A percentile compares a stretch with the other conserved stretches of the same genome.
phyloP scores from a whole-genome alignment of 805 yeast species.

The Pichia nanzhaoensis region DNA sequence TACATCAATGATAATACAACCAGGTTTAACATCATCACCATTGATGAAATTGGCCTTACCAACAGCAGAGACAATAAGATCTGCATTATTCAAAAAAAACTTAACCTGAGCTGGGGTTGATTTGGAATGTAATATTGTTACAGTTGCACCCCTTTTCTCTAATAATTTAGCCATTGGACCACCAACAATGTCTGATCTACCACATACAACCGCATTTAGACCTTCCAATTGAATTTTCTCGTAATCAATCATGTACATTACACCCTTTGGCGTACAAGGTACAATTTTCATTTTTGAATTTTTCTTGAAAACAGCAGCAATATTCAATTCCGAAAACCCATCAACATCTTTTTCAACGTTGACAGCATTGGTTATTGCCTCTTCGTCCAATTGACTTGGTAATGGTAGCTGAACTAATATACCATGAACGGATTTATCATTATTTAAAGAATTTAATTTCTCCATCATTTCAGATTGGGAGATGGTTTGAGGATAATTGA shows the following conservation, averaged over 20 bases:
- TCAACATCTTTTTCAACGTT: slow-evolving; percentile 83
- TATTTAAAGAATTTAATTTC: slow-evolving; percentile 57
- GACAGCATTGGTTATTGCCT: slow-evolving; percentile 75
- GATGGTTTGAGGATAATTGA: slow-evolving; percentile 57
- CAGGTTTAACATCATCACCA: slow-evolving; percentile 83
- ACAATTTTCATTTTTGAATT: slow-evolving; percentile 77
- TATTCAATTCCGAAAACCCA: slow-evolving; percentile 84
- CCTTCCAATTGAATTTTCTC: slow-evolving; percentile 68
- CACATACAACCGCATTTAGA: slow-evolving; percentile 81
- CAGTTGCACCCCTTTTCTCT: slow-evolving; percentile 77
- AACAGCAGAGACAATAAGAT: slow-evolving; percentile 85
- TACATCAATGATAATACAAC: slow-evolving; percentile 84
- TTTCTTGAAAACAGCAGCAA: slow-evolving; percentile 84
- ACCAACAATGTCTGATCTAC: slow-evolving; percentile 95
- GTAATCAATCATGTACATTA: slow-evolving; percentile 69
- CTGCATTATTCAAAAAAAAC: slow-evolving; percentile 56
- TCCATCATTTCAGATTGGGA: slow-evolving; percentile 54
- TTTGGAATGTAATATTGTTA: slow-evolving; percentile 76
- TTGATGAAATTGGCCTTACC: slow-evolving; percentile 81
- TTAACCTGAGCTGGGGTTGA: slow-evolving; percentile 53
- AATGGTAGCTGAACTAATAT: slow-evolving; percentile 85
- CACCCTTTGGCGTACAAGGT: slow-evolving; percentile 96
- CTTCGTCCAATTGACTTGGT: slow-evolving; percentile 75
- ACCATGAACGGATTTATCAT: slow-evolving; percentile 76
- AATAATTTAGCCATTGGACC: slow-evolving; percentile 84